Evolutionary conservation across 495 filamentous ascomycete genomes (phyloP).

Genomic region (Neurospora sp.): DNA sequence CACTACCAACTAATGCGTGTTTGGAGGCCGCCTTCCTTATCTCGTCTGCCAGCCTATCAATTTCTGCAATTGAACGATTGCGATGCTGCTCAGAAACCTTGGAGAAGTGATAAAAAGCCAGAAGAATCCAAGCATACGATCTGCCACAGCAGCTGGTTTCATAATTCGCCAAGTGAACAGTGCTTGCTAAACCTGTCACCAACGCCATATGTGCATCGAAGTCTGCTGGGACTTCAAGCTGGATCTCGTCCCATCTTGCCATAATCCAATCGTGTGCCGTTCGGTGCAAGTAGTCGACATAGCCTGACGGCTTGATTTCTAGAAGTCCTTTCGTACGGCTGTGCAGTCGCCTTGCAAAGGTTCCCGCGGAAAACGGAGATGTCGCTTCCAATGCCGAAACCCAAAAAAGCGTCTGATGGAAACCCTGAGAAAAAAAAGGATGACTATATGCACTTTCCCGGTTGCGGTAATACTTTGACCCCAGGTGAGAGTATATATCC

Average conservation of each 20-base stretch:
- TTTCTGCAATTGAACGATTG: background rate
- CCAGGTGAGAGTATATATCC: rapidly evolving
- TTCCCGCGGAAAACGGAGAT: background rate
- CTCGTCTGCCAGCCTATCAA: background rate
- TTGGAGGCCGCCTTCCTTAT: background rate
- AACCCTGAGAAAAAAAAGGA: background rate
- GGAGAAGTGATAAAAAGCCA: background rate
- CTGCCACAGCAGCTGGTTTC: background rate
- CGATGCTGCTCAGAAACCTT: background rate
- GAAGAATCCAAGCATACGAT: background rate
- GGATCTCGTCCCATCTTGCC: background rate
- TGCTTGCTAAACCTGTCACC: background rate
- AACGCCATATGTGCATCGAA: background rate
- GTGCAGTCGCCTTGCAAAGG: background rate
- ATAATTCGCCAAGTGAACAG: background rate
- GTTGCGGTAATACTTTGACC: background rate
- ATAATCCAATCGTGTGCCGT: background rate
- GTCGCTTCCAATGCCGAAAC: background rate
- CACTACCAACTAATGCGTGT: background rate
- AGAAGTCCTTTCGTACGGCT: background rate
- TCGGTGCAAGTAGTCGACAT: background rate
- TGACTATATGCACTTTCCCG: too few relatives aligned
- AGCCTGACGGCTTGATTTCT: background rate
- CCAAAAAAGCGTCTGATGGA: background rate
- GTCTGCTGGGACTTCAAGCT: background rate